Evolutionary conservation across 106 monocot species (phyloP).

Genomic region (Hemerocallis citrina): DNA sequence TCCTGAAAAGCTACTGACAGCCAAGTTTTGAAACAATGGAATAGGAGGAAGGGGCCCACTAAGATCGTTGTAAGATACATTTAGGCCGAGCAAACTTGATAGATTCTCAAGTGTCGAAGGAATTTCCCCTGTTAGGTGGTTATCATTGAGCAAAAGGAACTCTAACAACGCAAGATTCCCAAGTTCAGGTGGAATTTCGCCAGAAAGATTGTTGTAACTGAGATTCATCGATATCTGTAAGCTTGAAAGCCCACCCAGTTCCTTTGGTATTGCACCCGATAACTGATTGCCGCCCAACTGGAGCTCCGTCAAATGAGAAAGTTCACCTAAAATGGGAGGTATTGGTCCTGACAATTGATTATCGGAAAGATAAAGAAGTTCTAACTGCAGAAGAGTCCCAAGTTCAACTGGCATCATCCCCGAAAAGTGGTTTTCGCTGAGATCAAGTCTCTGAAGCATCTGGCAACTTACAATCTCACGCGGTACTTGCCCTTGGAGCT

Average conservation of each 20-base stretch:
- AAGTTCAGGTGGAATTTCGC: slow-evolving; percentile 63
- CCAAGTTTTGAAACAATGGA: slow-evolving; percentile 54
- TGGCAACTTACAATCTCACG: slow-evolving; percentile 56
- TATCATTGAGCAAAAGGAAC: slow-evolving; percentile 74
- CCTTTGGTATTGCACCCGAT: slow-evolving; percentile 63
- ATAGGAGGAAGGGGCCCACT: slow-evolving; percentile 62
- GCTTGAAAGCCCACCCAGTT: slow-evolving; percentile 68
- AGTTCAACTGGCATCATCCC: slow-evolving; percentile 56
- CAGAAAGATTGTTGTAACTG: slow-evolving; percentile 81
- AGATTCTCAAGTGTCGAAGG: slow-evolving; percentile 67
- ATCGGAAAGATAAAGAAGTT: slow-evolving; percentile 66
- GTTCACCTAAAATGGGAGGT: slow-evolving; percentile 62
- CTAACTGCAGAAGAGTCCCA: slow-evolving; percentile 64
- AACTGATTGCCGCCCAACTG: slow-evolving; percentile 90
- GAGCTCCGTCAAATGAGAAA: slow-evolving; percentile 71
- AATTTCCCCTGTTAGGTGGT: slow-evolving; percentile 73
- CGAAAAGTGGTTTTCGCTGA: slow-evolving; percentile 59
- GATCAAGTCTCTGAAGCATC: slow-evolving; percentile 80
- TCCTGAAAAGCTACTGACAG: slow-evolving; percentile 52
- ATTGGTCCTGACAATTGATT: slow-evolving; percentile 61
- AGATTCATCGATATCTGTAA: slow-evolving; percentile 90
- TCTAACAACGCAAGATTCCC: slow-evolving; percentile 76
- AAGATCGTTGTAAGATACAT: slow-evolving; percentile 90
- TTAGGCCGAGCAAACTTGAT: slow-evolving; percentile 68
- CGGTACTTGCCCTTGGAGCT: slow-evolving; percentile 49